Evolutionary conservation across 371 early-diverging fungal genomes (phyloP), one percentile per base, ranked within the genome.

Genomic region (Apophysomyces trapeziformis): DNA sequence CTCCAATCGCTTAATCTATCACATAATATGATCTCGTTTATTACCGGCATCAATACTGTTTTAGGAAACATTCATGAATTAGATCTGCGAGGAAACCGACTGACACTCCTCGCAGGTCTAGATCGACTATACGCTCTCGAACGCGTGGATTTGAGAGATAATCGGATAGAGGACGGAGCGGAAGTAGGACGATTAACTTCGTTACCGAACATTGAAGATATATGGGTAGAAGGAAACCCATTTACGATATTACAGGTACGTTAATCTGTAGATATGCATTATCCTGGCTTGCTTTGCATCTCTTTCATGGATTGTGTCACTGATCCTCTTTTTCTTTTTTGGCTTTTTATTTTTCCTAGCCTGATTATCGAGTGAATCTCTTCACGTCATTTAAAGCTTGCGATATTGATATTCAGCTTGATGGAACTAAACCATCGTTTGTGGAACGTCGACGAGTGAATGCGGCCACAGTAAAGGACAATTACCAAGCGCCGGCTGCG

Each of bases 101-200:
- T 92, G n/a, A 77, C 82, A 0, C 75, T 84, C 13, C 74, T 92
- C 21, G 80, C 84, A 4, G 92, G 92, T 6, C 58, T 91, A 64
- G 89, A 89, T 60, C 74, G 91, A 21, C 72, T 92, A 36, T 90
- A 87, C 87, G 88, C 90, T 13, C 75, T 92, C 59, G 91, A 91
- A 64, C 77, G 80, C 57, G 68, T 91, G 32, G 91, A 92, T 68
- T 69, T 92, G 14, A 71, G 91, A 5, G 87, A 88, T 57, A 92
- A 92, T 63, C 78, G 75, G 37, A 71, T 92, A 43, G 85, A 76
- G 9, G 90, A 89, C 38, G 75, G 79, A 13, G 82, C 77, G 7
- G 90, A 89, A 59, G 71, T 88, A 18, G 84, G 85, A 9, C 75
- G 90, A 16, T 68, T 89, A 46, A 79, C 85, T 0, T 72, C 82